These are phyloP conservation scores for Lodderomyces theae DNA, from an alignment of 1,139 yeast genomes.

Conservation along the genomic window DNA sequence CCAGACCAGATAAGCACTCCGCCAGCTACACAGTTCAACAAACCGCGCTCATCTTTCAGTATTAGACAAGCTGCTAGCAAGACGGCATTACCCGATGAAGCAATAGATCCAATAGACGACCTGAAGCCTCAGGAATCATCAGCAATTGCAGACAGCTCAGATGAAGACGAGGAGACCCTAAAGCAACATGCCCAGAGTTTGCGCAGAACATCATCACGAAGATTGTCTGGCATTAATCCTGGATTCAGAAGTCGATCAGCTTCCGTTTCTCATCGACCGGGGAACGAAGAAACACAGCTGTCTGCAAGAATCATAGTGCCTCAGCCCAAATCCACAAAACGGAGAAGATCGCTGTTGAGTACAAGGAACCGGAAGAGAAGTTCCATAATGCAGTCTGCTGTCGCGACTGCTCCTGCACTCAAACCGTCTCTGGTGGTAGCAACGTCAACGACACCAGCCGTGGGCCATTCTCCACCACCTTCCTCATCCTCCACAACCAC, in stretches of 20 bases:
- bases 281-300: constrained; percentile 1
- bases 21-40: constrained; percentile 5
- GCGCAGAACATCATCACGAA: constrained; percentile 17
- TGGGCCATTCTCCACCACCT: not conserved
- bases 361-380: not conserved
- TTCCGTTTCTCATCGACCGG: constrained; percentile 20
- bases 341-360: constrained; percentile 4
- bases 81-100: constrained; percentile 18
- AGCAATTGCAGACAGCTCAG: constrained; percentile 13
- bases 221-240: constrained; percentile 37
- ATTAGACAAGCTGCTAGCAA: constrained; percentile 5
- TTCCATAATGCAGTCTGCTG: constrained; percentile 2
- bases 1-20: constrained; percentile 6
- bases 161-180: constrained; percentile 29
- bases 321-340: constrained; percentile 3
- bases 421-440: constrained; percentile 1
- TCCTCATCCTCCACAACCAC: constrained; percentile 3
- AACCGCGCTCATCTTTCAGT: constrained; percentile 9
- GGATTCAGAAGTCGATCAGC: constrained; percentile 29
- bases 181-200: constrained; percentile 29
- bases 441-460: not conserved
- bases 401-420: constrained; percentile 4
- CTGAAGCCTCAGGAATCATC: constrained; percentile 15
- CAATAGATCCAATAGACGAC: constrained; percentile 32
- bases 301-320: constrained; percentile 5